Percentiles rank a stretch among this genome's conserved stretches.
These are phyloP conservation scores for Suillus lakei DNA, from an alignment of 768 basidiomycete species.

Conservation along the genomic window DNA sequence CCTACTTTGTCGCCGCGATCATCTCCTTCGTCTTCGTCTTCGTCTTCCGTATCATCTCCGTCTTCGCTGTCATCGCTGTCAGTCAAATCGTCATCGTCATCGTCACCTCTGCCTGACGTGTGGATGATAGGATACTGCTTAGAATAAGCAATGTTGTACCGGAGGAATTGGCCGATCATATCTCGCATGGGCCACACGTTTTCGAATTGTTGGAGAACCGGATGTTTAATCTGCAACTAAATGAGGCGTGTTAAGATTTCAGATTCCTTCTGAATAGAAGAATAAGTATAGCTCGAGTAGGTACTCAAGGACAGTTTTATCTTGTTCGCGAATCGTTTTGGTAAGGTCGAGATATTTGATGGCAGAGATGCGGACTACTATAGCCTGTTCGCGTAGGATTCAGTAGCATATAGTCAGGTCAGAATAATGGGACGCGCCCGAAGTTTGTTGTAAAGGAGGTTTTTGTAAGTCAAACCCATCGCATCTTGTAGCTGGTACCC, in stretches of 20 bases:
- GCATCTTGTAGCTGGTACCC: not conserved
- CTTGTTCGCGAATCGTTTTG: not conserved
- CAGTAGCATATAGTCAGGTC: not conserved
- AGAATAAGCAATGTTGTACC: not conserved
- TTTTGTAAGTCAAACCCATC: not conserved
- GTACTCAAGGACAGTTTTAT: not conserved
- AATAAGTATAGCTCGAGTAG: not conserved
- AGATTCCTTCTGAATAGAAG: not conserved
- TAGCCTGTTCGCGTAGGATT: not conserved
- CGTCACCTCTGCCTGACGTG: not conserved
- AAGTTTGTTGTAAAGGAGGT: not conserved
- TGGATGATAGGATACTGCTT: not conserved
- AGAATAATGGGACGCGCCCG: not conserved
- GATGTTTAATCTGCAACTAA: not conserved
- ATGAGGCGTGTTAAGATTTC: not conserved
- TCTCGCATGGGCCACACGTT: not conserved
- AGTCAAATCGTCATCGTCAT: not conserved
- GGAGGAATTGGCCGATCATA: not conserved
- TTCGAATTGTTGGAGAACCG: not conserved
- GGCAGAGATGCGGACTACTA: not conserved
- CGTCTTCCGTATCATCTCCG: not conserved
- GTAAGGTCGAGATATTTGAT: not conserved
- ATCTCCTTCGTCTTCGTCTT: not conserved
- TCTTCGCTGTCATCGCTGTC: not conserved
- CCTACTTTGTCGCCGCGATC: not conserved